Percentiles rank a stretch among this genome's conserved stretches.
Evolutionary conservation across 768 basidiomycete genomes (phyloP).

Genomic region (Agaricus sinodeliciosus): DNA sequence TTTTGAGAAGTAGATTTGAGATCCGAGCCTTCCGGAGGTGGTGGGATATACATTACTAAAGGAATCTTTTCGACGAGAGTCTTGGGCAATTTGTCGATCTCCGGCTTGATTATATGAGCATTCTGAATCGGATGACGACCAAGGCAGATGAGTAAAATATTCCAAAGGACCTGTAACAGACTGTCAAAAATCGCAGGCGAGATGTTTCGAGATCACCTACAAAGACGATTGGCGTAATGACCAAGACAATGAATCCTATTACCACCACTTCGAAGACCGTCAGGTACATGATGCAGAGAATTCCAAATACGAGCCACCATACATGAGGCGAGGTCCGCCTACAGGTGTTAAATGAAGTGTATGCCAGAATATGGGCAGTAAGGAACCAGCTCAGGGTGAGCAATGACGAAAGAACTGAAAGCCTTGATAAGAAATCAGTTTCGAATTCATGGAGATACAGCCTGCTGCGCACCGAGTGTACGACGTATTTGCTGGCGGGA

Average conservation of each 20-base stretch:
- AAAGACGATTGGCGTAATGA: conserved; percentile 73
- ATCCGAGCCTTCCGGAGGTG: conserved; percentile 52
- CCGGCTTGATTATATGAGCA: conserved; percentile 67
- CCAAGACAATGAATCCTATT: conserved; percentile 70
- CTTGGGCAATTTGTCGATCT: conserved; percentile 69
- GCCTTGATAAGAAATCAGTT: conserved; percentile 26
- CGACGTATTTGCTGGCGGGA: conserved; percentile 14
- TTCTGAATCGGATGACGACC: conserved; percentile 78
- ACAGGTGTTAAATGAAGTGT: conserved; percentile 70
- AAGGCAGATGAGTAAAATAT: conserved; percentile 69
- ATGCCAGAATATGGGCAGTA: conserved; percentile 72
- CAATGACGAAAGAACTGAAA: conserved; percentile 61
- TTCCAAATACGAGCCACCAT: conserved; percentile 83
- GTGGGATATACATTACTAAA: conserved; percentile 79
- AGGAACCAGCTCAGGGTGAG: conserved; percentile 80
- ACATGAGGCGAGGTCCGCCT: conserved; percentile 70
- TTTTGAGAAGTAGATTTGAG: conserved; percentile 25
- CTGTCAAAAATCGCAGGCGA: conserved; percentile 8
- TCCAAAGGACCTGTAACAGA: conserved; percentile 57
- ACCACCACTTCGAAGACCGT: conserved; percentile 64
- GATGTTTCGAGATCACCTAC: conserved; percentile 34
- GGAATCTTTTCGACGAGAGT: conserved; percentile 74
- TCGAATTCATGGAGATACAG: conserved; percentile 18
- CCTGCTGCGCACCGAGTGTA: conserved; percentile 33
- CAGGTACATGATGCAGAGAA: conserved; percentile 74